phyloP scores from a whole-genome alignment of 768 basidiomycete species.

The Pleurotus citrinopileatus region DNA sequence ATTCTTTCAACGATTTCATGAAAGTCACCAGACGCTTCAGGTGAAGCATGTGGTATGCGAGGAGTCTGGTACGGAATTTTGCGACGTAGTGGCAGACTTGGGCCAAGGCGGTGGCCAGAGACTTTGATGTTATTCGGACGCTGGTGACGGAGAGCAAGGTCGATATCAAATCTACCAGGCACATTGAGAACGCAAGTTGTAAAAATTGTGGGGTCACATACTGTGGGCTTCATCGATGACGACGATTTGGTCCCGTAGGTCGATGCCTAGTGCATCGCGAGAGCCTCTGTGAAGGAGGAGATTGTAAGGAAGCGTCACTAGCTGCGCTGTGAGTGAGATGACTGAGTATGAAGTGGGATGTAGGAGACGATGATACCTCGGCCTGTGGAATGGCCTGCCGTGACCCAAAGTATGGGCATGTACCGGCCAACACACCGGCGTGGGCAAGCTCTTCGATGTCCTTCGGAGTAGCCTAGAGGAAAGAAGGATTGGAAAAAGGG shows the following conservation, averaged over 20 bases:
- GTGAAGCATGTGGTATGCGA: constrained; percentile 69
- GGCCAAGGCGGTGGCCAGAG: constrained; percentile 57
- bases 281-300: constrained; percentile 81
- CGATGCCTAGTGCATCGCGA: constrained; percentile 84
- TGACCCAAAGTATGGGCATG: constrained; percentile 94
- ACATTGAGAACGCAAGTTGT: background rate
- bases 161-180: constrained; percentile 72
- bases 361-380: constrained; percentile 50
- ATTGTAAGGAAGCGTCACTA: constrained; percentile 94
- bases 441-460: constrained; percentile 92
- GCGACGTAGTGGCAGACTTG: constrained; percentile 79
- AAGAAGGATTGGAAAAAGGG: background rate
- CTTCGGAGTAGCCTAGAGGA: constrained; percentile 72
- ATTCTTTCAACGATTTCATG: constrained; percentile 64
- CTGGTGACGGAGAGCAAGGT: constrained; percentile 88
- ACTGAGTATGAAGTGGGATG: background rate
- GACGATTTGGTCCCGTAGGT: constrained; percentile 80
- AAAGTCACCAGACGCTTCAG: constrained; percentile 77
- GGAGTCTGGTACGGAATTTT: constrained; percentile 76
- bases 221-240: constrained; percentile 98
- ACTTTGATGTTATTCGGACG: constrained; percentile 52
- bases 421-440: constrained; percentile 62
- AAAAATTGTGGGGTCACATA: constrained; percentile 34
- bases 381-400: constrained; percentile 86
- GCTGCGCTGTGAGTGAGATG: constrained; percentile 35